Evolutionary conservation across 345 rosid genomes (phyloP).

Genomic region (Arabis alpina): DNA sequence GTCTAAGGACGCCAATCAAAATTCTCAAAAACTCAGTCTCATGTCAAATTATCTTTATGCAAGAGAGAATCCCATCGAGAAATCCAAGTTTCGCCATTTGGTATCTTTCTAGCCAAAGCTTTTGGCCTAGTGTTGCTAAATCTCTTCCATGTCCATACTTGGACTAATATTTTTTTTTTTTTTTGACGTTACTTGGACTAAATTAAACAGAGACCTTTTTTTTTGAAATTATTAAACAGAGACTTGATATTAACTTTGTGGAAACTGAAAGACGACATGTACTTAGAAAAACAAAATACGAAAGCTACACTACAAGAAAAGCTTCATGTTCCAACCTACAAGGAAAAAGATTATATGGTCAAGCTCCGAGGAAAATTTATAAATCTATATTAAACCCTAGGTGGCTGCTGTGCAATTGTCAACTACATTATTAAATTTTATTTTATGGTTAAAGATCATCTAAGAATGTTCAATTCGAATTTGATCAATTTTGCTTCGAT

Average conservation of each 20-base stretch:
- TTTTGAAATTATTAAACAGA: too few relatives aligned
- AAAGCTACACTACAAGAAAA: conserved; percentile 50
- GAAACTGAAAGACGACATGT: not conserved
- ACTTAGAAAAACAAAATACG: conserved; percentile 35
- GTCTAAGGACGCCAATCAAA: conserved; percentile 55
- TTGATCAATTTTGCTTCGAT: too few relatives aligned
- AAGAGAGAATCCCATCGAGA: not conserved
- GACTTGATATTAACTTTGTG: not conserved
- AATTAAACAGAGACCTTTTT: conserved; percentile 38
- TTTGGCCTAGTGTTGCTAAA: too few relatives aligned
- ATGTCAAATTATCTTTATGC: not conserved
- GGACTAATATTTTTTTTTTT: too few relatives aligned
- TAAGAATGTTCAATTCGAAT: too few relatives aligned
- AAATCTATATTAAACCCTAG: too few relatives aligned
- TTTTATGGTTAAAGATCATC: too few relatives aligned
- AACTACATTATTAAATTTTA: too few relatives aligned
- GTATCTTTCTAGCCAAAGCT: conserved; percentile 15
- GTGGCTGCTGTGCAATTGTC: too few relatives aligned
- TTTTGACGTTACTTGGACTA: conserved; percentile 19
- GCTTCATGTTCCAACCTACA: conserved; percentile 49
- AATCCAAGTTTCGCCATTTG: conserved; percentile 40
- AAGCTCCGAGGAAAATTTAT: too few relatives aligned
- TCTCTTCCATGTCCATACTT: too few relatives aligned
- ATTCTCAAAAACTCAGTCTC: conserved; percentile 39
- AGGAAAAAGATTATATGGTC: too few relatives aligned